Percentiles rank a stretch among this genome's conserved stretches.
Conservation (phyloP, 2,329 filamentous ascomycete species). For the Bipolaris victoriae region DNA sequence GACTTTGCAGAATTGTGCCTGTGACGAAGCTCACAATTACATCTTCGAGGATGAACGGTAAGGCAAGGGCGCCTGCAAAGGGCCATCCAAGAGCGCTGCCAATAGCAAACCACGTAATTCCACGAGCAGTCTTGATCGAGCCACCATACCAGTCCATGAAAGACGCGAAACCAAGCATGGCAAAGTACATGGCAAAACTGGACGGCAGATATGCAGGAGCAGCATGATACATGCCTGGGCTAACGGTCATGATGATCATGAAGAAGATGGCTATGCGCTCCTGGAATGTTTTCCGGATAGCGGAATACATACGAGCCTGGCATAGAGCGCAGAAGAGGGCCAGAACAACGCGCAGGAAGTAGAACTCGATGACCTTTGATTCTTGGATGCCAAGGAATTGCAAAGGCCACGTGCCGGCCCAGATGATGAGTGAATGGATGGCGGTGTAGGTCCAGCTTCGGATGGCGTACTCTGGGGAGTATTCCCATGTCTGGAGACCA, state of each 20-base stretch:
- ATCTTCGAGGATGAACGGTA: conserved; percentile 84
- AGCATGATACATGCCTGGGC: conserved; percentile 92
- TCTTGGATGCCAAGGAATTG: conserved; percentile 30
- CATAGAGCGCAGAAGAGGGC: conserved; percentile 79
- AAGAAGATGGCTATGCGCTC: conserved; percentile 86
- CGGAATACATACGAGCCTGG: conserved; percentile 81
- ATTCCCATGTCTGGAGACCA: conserved; percentile 97
- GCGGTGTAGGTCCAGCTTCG: conserved; percentile 91
- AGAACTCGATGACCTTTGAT: conserved; percentile 73
- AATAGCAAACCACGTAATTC: conserved; percentile 88
- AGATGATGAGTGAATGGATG: conserved; percentile 76
- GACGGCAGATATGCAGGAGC: conserved; percentile 87
- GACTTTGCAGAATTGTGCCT: conserved; percentile 65
- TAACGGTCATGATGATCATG: conserved; percentile 73
- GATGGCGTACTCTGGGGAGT: conserved; percentile 92
- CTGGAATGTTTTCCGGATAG: conserved; percentile 77
- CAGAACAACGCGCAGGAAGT: conserved; percentile 78
- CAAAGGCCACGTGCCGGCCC: conserved; percentile 64
- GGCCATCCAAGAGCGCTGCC: conserved; percentile 92
- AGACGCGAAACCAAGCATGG: conserved; percentile 81
- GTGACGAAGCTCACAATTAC: conserved; percentile 60
- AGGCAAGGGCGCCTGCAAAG: conserved; percentile 81
- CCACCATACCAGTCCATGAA: conserved; percentile 91
- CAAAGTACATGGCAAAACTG: conserved; percentile 95
- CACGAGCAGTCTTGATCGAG: conserved; percentile 73